Evolutionary conservation across 352 stramenopile genomes (phyloP).

Genomic region (Phytophthora palmivora): DNA sequence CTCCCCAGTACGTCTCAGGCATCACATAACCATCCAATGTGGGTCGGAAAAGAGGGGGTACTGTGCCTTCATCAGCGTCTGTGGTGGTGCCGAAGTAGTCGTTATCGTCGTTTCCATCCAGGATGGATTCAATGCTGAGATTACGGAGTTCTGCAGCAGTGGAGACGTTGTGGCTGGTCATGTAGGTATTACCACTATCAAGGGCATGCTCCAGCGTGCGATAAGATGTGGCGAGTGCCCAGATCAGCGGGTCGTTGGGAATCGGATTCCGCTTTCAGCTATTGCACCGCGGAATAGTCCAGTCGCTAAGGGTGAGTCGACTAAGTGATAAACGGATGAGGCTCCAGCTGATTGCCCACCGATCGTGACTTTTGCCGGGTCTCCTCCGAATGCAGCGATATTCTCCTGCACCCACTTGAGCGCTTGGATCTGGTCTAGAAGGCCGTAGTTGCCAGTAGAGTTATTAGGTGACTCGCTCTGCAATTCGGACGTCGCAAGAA

Average conservation of each 20-base stretch:
- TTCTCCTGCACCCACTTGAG: slow-evolving; percentile 88
- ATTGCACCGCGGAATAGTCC: background rate
- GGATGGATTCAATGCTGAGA: background rate
- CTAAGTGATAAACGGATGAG: background rate
- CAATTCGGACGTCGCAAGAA: background rate
- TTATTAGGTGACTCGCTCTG: background rate
- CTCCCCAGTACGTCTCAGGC: slow-evolving; percentile 16
- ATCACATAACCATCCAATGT: slow-evolving; percentile 12
- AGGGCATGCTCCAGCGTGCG: background rate
- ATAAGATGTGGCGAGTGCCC: background rate
- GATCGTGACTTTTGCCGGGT: slow-evolving; percentile 77
- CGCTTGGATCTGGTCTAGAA: slow-evolving; percentile 81
- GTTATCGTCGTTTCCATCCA: background rate
- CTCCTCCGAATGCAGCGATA: slow-evolving; percentile 74
- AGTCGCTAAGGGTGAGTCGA: background rate
- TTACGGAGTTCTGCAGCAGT: background rate
- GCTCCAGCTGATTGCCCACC: background rate
- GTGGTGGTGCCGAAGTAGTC: background rate
- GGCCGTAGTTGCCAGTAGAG: slow-evolving; percentile 21
- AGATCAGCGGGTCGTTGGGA: background rate
- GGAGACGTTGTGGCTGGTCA: background rate
- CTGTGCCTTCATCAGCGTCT: background rate
- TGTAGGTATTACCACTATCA: background rate
- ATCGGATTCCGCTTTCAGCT: background rate
- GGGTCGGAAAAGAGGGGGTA: background rate